Base-by-base conservation (phyloP, 2,329 filamentous ascomycete genomes). In the Calonectria honghensis region DNA sequence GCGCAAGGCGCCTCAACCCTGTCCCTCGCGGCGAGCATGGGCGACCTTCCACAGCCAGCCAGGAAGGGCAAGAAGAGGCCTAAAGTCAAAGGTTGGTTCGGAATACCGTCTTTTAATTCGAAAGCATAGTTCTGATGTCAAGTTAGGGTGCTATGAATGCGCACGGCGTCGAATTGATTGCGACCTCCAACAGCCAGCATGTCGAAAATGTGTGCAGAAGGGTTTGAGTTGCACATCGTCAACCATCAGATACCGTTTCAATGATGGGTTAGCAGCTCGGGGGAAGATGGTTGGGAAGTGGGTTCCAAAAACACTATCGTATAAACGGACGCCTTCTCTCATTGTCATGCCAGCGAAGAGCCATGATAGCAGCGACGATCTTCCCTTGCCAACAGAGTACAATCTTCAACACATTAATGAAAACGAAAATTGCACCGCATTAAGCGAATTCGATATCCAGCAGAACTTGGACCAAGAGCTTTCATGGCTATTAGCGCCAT, bases 81-180 rank as follows among this genome's bases (percentile, higher is more conserved):
- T 9, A 74, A 74, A 45, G 68, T 74, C 14, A 74, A 72, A 50
- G 72, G 72, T 74, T 45, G 39, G 41, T 24, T 7, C 31, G 24
- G 1, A 4, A 7, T 1, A 20, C 20, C 14, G 9, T 32, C 18
- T n/a, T 13, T 48, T 24, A 13, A 13, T 48, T 48, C 11, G 9
- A 52, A 18, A 0, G 27, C 3, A 29, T 35, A 35, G 18, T 9
- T 14, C 11, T 35, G 18, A 31, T 14, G 14, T 6, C 2, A 11
- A 13, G 24, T 24, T 24, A 74, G 72, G 72, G 32, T 74, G 72
- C n/a, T 70, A 72, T 41, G 50, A 74, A 54, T 74, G 72, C 31
- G 48, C 72, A 35, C 72, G 72, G 4, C 72, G 72, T 11, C 72
- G 72, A 0, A 74, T 74, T 63, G 68, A 74, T 16, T 74, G 72